phyloP scores from a whole-genome alignment of 2,329 filamentous ascomycete genomes.

The Ilyonectria robusta region DNA sequence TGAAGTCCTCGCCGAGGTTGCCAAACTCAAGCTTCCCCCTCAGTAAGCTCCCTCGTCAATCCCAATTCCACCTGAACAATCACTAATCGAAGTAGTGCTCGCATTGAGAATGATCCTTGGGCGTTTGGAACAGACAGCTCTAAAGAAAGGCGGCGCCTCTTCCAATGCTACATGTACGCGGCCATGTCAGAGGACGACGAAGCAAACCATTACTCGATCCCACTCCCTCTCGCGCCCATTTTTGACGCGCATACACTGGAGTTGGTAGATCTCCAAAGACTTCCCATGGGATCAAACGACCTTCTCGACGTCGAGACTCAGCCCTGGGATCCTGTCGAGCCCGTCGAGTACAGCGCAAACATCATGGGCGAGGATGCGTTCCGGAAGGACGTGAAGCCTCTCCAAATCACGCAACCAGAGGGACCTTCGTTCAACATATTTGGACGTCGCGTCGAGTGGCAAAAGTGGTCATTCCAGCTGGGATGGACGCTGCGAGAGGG shows the following conservation, averaged over 20 bases:
- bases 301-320: conserved; percentile 24
- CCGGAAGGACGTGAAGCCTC: conserved; percentile 68
- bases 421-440: conserved; percentile 67
- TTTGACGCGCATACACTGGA: conserved; percentile 36
- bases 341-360: conserved; percentile 34
- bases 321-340: conserved; percentile 26
- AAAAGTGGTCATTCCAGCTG: conserved; percentile 70
- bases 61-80: no score
- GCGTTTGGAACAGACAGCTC: conserved; percentile 25
- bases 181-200: conserved; percentile 28
- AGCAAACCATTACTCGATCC: conserved; percentile 37
- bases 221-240: conserved; percentile 33
- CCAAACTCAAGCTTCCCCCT: conserved; percentile 35
- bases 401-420: conserved; percentile 74
- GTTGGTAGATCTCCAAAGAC: conserved; percentile 20
- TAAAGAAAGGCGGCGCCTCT: conserved; percentile 28
- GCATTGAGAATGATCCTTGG: conserved; percentile 28
- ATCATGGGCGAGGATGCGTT: conserved; percentile 26
- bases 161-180: conserved; percentile 40
- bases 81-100: conserved; percentile 8
- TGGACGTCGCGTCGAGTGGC: conserved; percentile 38
- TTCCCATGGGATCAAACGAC: conserved; percentile 19
- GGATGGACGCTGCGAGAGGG: conserved; percentile 73
- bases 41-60: conserved; percentile 5
- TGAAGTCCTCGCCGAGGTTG: conserved; percentile 32